Base-by-base conservation (phyloP, 176 grass and related monocot genomes). In the Rhynchospora breviuscula region DNA sequence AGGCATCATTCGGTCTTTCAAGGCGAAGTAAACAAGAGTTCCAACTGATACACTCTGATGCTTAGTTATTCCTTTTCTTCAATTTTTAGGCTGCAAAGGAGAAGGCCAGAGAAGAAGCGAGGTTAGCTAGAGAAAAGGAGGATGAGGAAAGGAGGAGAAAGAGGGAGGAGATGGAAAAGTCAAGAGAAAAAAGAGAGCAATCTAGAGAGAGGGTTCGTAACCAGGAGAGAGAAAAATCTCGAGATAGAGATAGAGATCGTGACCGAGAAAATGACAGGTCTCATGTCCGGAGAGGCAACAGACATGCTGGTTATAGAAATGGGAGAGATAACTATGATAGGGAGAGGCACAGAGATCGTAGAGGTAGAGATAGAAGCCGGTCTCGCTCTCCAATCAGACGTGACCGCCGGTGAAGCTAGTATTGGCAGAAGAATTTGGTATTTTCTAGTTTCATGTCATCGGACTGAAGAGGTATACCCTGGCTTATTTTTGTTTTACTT, bases 391-490 rank as follows among this genome's bases (percentile, higher is more conserved):
- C 95, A 63, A 62, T 81, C 58, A 89, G 87, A 83, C 92, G 84
- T 93, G 85, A 84, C 63, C 88, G 89, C 76, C 75, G 85, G 65
- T 85, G 88, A 90, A 89, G 86, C 87, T 89, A 85, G 82, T 84
- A 81, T 71, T 88, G 88, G 88, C 84, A 87, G 86, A 76, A 89
- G 84, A 90, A 72, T 86, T 62, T 90, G 60, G 70, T 91, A 91
- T 88, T 79, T 89, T 91, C 6, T 82, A 52, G 26, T 89, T 87
- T 81, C 62, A 85, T 82, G 86, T 91, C 83, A 81, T 90, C 87
- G 70, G 43, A 86, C 69, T 87, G 58, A 92, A 92, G 89, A 94
- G 95, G 95, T 98, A 98, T 90, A 88, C 86, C 73, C 88, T 93
- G 82, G 83, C 81, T 88, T 54, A 78, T 85, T 64, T 88, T 88